Percentiles rank a stretch among this genome's conserved stretches.
Conservation (phyloP, 2,329 filamentous ascomycete genomes). For the Lasiodiplodia theobromae region DNA sequence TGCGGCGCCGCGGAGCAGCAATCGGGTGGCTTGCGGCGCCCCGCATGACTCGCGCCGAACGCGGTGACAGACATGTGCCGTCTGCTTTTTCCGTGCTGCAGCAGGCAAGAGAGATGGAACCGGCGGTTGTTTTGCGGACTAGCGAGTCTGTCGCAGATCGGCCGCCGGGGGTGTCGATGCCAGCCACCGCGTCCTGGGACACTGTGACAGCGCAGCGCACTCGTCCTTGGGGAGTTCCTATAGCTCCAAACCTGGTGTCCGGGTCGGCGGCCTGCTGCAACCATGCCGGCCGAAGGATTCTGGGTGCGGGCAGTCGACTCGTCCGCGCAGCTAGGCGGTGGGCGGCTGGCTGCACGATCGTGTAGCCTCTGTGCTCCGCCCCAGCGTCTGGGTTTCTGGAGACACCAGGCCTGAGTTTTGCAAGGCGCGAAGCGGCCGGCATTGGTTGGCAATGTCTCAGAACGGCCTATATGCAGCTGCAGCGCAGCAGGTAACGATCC, state of each 20-base stretch:
- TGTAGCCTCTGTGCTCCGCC: slow-evolving; percentile 29
- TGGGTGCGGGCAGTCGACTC: slow-evolving; percentile 3
- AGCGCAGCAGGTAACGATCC: slow-evolving; percentile 21
- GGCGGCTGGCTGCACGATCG: slow-evolving; percentile 28
- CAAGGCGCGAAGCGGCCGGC: slow-evolving; percentile 33
- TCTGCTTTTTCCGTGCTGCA: slow-evolving; percentile 20
- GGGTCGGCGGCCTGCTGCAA: slow-evolving; percentile 20
- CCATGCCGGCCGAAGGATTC: slow-evolving; percentile 18
- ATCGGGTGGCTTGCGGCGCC: slow-evolving; percentile 25
- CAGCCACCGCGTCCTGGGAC: slow-evolving; percentile 17
- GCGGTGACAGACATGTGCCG: slow-evolving; percentile 11
- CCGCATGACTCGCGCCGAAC: slow-evolving; percentile 24
- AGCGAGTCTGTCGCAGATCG: slow-evolving; percentile 1
- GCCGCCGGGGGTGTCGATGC: slow-evolving; percentile 12
- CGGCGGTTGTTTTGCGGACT: slow-evolving; percentile 21
- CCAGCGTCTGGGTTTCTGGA: slow-evolving; percentile 26
- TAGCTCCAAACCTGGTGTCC: slow-evolving; percentile 21
- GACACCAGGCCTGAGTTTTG: slow-evolving; percentile 28
- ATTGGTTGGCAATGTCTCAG: slow-evolving; percentile 27
- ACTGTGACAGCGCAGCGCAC: slow-evolving; percentile 20
- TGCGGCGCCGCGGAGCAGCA: slow-evolving; percentile 19
- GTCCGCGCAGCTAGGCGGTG: slow-evolving; percentile 1
- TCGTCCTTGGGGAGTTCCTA: slow-evolving; percentile 9
- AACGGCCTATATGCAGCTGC: slow-evolving; percentile 20
- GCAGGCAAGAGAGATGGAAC: slow-evolving; percentile 4